Base-by-base conservation (phyloP, 192 early-diverging fungal genomes). In the Backusella tarrabulga region DNA sequence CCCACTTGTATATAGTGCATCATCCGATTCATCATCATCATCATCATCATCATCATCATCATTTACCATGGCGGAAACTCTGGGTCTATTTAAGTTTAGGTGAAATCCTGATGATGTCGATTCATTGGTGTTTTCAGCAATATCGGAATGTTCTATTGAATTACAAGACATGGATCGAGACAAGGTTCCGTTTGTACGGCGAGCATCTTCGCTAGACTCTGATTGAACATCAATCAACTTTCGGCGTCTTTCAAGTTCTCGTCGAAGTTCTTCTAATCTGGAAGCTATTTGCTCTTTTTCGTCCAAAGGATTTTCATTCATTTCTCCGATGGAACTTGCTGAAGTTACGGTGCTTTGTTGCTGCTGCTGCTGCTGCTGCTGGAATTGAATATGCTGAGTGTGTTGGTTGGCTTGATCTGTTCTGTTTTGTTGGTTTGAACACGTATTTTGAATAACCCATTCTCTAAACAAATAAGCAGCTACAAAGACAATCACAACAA, bases 401-500 rank as follows among this genome's bases (percentile, higher is more conserved):
- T n/a, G 52, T 54, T 71, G 21, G 21, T 46, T 29, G 23, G 14
- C 69, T 42, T 71, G 69, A 42, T 34, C 9, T 36, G 21, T 2
- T 7, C 12, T 26, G 2, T 36, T 19, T 12, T 67, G 63, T 67
- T 67, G 26, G 6, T 32, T 29, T 35, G 67, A 17, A 1, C 19
- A 35, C 0, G 69, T 72, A 3, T 93, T 91, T 69, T 92, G 85
- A 12, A 92, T 82, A 38, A 97, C 90, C 90, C 95, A 97, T 81
- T 99, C 97, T 23, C 93, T 92, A 73, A 98, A 83, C 42, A 94
- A 87, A 74, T 96, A 92, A 34, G 93, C 85, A 3, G 88, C 87
- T 29, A 97, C 85, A 73, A 93, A 95, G 7, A 93, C 83, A 50
- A 97, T 77, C 15, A 98, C 84, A 11, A 93, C 89, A 19, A 93